Base-by-base conservation (phyloP, 2,329 filamentous ascomycete species). In the Malbranchea cinnamomea region DNA sequence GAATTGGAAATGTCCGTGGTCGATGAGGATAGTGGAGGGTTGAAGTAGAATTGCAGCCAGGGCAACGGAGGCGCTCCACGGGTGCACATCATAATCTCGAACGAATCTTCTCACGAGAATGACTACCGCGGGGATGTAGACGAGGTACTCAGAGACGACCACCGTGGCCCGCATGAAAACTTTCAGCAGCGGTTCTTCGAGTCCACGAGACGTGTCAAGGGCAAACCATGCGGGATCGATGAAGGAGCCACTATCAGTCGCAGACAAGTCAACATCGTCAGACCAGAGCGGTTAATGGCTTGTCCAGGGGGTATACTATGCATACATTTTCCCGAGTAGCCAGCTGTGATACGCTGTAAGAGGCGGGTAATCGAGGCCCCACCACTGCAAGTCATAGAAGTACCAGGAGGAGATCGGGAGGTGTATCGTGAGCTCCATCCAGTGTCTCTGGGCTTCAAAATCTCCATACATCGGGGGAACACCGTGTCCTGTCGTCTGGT, bases 261-360 rank as follows among this genome's bases (percentile, higher is more conserved):
- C n/a, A n/a, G n/a, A n/a, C n/a, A n/a, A n/a, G n/a, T n/a, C n/a
- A n/a, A n/a, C 5, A 17, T 18, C 33, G 44, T 26, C 49, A 43
- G 29, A 32, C 34, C 8, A 26, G 18, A n/a, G 16, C 8, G 20
- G 9, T 26, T 5, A 5, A 18, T 6, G 19, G 12, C 6, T 13
- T 22, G 23, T 7, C 20, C 14, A 7, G 24, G n/a, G n/a, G n/a
- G n/a, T n/a, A n/a, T n/a, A n/a, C 16, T 12, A 14, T 7, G 50
- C 67, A 40, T 59, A 73, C 63, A 94, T 70, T 56, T 78, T 79
- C 39, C 89, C 89, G 37, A 91, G 61, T n/a, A 89, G 49, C 87
- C 85, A 95, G 62, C 85, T 94, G 56, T 98, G 89, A 58, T 98
- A 98, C 30, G 89, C 91, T 31, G 89, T 98, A 57, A 98, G 68